Conservation (phyloP, 1,139 yeast species). For the Candida sp. region DNA sequence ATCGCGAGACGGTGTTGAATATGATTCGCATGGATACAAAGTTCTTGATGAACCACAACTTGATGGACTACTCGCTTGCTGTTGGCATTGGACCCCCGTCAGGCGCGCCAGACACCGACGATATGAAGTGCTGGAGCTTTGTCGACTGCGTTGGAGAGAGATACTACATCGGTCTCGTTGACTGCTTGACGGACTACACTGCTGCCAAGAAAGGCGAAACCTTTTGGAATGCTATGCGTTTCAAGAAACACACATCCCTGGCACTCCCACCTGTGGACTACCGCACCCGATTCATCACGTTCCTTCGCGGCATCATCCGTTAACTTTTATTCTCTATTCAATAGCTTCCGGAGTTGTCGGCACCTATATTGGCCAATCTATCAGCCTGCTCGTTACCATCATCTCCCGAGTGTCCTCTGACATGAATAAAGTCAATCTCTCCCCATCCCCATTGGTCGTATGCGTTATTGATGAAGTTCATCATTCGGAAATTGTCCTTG, state of each 20-base stretch:
- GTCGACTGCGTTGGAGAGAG: neutral
- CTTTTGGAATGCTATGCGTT: neutral
- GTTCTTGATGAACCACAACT: neutral
- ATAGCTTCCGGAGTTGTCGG: constrained; percentile 37
- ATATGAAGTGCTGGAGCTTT: neutral
- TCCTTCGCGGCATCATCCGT: neutral
- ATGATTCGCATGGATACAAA: neutral
- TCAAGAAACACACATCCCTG: neutral
- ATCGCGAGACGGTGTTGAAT: neutral
- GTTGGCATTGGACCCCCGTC: neutral
- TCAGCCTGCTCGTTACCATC: constrained; percentile 85
- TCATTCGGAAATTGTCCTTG: constrained; percentile 24
- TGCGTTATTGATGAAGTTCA: constrained; percentile 29
- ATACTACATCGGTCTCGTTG: neutral
- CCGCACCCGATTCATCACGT: neutral
- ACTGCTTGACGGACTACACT: neutral
- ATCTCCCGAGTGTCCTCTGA: constrained; percentile 72
- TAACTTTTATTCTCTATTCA: too few relatives aligned
- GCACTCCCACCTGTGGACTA: neutral
- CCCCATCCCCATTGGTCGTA: constrained; percentile 31
- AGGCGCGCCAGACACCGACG: neutral
- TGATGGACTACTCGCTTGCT: neutral
- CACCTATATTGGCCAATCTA: constrained; percentile 70
- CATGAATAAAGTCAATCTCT: constrained; percentile 48
- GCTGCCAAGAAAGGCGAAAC: neutral